Base-by-base conservation (phyloP, 2,329 filamentous ascomycete genomes). In the Diaporthe amygdali region DNA sequence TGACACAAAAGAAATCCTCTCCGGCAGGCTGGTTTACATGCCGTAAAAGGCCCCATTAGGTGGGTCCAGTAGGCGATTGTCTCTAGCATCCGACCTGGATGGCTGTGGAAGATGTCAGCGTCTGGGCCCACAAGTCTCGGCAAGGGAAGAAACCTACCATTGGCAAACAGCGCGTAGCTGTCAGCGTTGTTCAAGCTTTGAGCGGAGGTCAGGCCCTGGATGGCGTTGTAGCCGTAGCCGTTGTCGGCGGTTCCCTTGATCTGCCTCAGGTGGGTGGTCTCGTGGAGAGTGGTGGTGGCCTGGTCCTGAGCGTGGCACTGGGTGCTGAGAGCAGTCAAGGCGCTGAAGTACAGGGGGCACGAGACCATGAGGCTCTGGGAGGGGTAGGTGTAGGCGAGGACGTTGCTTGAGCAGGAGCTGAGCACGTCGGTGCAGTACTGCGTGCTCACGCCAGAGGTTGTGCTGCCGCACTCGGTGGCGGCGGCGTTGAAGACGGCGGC, bases 171-270 rank as follows among this genome's bases (percentile, higher is more conserved):
- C 7, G 80, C 76, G 66, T 84, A 92, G 0, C 86, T 88, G 77
- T 93, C 91, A n/a, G 91, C 91, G 73, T 93, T 91, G 75, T 85
- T 83, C 10, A 92, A 76, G 63, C 90, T 90, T 76, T 88, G 79
- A 5, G 78, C 75, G 0, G 83, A 82, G 7, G 80, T 82, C 73
- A 93, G 78, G 7, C 80, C 76, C 17, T 79, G 75, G 72, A 90
- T 87, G 59, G 88, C 90, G 51, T 81, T 83, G 70, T 89, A 84
- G 3, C 83, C 78, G 75, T 91, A 92, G 32, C 83, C 87, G 66
- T 86, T 82, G 76, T 93, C 91, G 2, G 85, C 78, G 2, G 90
- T 92, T 10, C 89, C 88, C 69, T 88, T 88, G 73, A 80, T 81
- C 84, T 77, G 86, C 80, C n/a, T 86, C 84, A 87, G 74, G 77